Percentiles rank a stretch among this genome's conserved stretches.
phyloP scores from a whole-genome alignment of 345 rosid species.

The Adansonia digitata region DNA sequence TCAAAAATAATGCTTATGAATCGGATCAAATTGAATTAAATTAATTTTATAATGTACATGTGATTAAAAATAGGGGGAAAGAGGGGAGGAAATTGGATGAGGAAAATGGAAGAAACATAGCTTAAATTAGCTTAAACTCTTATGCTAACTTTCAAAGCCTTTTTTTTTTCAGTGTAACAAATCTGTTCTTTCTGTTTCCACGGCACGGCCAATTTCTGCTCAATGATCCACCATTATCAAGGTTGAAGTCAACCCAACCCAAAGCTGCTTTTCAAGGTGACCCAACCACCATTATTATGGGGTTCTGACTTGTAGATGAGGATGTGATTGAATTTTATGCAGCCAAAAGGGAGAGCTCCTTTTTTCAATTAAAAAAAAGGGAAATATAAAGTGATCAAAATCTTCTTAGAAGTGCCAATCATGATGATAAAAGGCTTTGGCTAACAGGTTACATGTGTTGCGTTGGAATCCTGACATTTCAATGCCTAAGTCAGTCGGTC shows the following conservation, averaged over 20 bases:
- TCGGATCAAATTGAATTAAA: too few relatives aligned
- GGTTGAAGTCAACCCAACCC: background rate
- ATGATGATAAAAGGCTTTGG: constrained; percentile 10
- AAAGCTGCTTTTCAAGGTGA: background rate
- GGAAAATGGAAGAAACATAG: background rate
- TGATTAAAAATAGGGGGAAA: background rate
- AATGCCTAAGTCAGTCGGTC: background rate
- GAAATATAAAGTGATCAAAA: background rate
- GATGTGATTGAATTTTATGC: background rate
- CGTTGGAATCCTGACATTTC: constrained; percentile 7
- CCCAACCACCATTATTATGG: background rate
- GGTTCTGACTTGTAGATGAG: background rate
- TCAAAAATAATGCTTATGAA: too few relatives aligned
- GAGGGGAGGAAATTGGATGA: background rate
- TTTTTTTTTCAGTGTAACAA: too few relatives aligned
- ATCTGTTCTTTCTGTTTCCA: background rate
- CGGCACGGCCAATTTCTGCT: background rate
- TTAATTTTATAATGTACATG: too few relatives aligned
- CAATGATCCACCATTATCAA: background rate
- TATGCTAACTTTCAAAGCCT: background rate
- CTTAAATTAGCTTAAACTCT: background rate
- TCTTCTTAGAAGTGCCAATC: background rate
- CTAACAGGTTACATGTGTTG: constrained; percentile 5
- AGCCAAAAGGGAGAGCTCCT: background rate
- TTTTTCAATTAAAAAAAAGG: background rate